Evolutionary conservation across 345 rosid genomes (phyloP).

Genomic region (Melaleuca alternifolia): DNA sequence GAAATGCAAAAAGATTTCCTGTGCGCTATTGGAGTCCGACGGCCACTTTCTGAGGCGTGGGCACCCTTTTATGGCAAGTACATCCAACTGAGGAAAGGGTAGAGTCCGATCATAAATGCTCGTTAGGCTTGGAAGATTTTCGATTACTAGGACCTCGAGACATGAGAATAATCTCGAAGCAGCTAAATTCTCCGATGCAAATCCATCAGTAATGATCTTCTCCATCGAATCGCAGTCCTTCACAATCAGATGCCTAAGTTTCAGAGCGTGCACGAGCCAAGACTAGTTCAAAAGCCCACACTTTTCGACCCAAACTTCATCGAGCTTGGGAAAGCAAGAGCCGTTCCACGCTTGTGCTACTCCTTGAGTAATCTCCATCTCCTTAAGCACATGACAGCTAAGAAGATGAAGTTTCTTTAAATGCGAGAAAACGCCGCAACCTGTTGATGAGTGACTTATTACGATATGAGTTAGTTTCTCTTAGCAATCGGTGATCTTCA

Average conservation of each 20-base stretch:
- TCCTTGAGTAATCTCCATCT: background rate
- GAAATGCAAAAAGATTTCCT: background rate
- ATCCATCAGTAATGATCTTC: background rate
- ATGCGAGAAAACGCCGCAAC: accelerated
- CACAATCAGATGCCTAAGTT: accelerated
- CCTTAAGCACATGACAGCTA: accelerated
- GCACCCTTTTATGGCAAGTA: too few species aligned
- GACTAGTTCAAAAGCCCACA: background rate
- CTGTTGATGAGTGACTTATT: background rate
- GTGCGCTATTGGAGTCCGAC: accelerated
- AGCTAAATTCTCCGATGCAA: background rate
- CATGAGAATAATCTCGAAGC: background rate
- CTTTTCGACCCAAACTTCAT: accelerated
- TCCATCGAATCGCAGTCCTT: accelerated
- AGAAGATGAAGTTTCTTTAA: accelerated
- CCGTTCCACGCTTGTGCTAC: accelerated
- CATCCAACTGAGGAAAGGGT: background rate
- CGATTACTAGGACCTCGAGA: accelerated
- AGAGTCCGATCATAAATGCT: background rate
- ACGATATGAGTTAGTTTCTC: accelerated
- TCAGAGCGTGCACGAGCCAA: background rate
- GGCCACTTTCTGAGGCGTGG: background rate
- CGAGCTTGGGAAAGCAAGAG: background rate
- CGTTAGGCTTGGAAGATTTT: accelerated
- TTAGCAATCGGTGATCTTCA: accelerated